A percentile compares a stretch with the other conserved stretches of the same genome.
phyloP scores from a whole-genome alignment of 2,329 filamentous ascomycete genomes.

The Fusarium begoniae region DNA sequence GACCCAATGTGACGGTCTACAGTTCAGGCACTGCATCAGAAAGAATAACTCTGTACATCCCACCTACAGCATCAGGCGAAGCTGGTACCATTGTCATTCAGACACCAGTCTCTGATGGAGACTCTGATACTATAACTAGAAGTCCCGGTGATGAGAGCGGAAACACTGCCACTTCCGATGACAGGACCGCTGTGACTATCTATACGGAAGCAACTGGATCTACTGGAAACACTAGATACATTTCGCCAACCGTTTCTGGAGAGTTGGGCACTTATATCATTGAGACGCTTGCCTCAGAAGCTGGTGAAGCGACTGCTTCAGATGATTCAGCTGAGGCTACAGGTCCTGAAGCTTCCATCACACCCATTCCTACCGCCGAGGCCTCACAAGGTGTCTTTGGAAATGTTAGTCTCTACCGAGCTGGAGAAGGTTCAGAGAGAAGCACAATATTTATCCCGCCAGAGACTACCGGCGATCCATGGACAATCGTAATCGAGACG shows the following conservation, averaged over 20 bases:
- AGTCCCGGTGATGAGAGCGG: neutral
- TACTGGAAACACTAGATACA: neutral
- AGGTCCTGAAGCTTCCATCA: neutral
- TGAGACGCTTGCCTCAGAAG: neutral
- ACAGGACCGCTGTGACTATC: neutral
- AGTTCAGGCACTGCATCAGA: neutral
- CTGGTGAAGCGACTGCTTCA: neutral
- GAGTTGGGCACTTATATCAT: neutral
- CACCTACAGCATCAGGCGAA: neutral
- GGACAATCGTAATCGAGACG: slow-evolving; percentile 10
- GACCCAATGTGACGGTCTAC: neutral
- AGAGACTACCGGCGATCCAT: neutral
- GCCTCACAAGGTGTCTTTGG: neutral
- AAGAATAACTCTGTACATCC: neutral
- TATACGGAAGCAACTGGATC: neutral
- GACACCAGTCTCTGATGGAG: neutral
- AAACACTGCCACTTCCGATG: neutral
- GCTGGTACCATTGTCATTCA: slow-evolving; percentile 4
- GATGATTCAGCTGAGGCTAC: neutral
- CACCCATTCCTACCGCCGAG: neutral
- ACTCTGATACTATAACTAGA: neutral
- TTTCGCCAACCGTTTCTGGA: neutral
- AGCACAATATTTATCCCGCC: slow-evolving; percentile 7
- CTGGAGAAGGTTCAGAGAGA: neutral
- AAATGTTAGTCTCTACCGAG: slow-evolving; percentile 10